Evolutionary conservation across 495 filamentous ascomycete genomes (phyloP), one percentile per base, ranked within the genome.

Genomic region (Aspergillus homomorphus): DNA sequence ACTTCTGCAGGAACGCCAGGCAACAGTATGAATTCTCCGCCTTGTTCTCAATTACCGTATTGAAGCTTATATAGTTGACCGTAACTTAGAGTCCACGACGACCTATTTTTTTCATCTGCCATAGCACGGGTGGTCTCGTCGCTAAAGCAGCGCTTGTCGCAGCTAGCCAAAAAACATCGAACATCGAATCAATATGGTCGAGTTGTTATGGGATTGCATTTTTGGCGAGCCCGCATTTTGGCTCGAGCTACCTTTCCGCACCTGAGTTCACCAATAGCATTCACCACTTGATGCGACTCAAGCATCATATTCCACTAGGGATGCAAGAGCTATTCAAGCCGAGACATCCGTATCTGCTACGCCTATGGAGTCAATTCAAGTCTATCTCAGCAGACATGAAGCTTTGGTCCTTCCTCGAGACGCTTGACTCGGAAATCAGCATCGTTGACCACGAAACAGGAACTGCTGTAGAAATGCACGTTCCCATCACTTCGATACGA

Each of bases 361-460:
- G 68, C 26, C 69, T 87, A 38, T 80, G 84, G 15, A 77, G 81
- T 12, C 69, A 78, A 22, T 89, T 88, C 63, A 79, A 79, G 56
- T 73, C 79, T 7, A 77, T 86, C 16, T 80, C 83, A 2, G 79
- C 81, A 41, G 85, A 88, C 52, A 74, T 88, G 45, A 84, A 82
- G 49, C 71, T 89, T n/a, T 88, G 84, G 81, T 83, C 84, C 4
- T 85, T 87, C 26, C 81, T 85, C 33, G 86, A 88, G 64, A 88
- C 82, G 0, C 66, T 80, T 3, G 86, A 89, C 60, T 86, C 85
- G 0, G 72, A 75, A 8, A 69, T 88, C 41, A 77, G 78, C 4
- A 75, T 83, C 8, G 54, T 59, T 16, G 73, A 77, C 58, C 54
- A 61, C 0, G 70, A 75, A 18, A 66, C 64, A 1, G 60, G 59